These are phyloP conservation scores for Pythium dissimile DNA, from an alignment of 352 stramenopile genomes.

Conservation along the genomic window DNA sequence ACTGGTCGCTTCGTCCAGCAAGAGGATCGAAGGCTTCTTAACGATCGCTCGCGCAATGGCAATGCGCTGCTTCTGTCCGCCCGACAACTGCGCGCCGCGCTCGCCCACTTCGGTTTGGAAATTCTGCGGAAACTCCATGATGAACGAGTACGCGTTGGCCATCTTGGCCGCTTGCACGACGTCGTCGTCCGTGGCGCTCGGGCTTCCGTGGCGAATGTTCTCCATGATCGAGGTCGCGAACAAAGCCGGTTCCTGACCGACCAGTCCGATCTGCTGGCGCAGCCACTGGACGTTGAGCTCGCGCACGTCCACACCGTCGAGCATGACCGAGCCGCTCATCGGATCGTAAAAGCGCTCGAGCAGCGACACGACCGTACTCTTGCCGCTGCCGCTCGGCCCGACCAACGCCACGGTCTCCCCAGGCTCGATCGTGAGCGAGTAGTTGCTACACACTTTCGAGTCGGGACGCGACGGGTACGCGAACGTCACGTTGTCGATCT, in stretches of 20 bases:
- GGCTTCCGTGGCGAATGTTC: conserved; percentile 10
- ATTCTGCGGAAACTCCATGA: conserved; percentile 69
- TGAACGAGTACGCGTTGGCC: conserved; percentile 44
- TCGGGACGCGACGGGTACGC: conserved; percentile 30
- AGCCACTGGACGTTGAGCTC: conserved; percentile 70
- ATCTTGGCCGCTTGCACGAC: conserved; percentile 23
- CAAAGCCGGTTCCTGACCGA: conserved; percentile 76
- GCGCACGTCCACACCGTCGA: conserved; percentile 40
- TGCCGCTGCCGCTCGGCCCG: conserved; percentile 45
- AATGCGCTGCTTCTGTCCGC: conserved; percentile 93
- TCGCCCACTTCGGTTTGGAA: conserved; percentile 90
- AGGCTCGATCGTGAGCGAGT: conserved; percentile 26
- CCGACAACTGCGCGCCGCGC: conserved; percentile 76
- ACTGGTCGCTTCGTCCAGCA: conserved; percentile 72
- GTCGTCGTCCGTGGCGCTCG: conserved; percentile 3
- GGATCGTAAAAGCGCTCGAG: conserved; percentile 92
- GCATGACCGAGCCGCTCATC: conserved; percentile 10
- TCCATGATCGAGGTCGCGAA: conserved; percentile 25
- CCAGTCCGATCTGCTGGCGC: conserved; percentile 75
- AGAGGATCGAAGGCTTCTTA: conserved; percentile 74
- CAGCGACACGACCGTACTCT: conserved; percentile 87
- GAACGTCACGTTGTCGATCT: conserved; percentile 67
- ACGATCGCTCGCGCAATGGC: conserved; percentile 90
- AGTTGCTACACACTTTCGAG: conserved; percentile 19
- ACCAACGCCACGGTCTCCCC: conserved; percentile 45